These are phyloP conservation scores for Phytophthora capsici DNA, from an alignment of 352 stramenopile genomes.

Conservation along the genomic window DNA sequence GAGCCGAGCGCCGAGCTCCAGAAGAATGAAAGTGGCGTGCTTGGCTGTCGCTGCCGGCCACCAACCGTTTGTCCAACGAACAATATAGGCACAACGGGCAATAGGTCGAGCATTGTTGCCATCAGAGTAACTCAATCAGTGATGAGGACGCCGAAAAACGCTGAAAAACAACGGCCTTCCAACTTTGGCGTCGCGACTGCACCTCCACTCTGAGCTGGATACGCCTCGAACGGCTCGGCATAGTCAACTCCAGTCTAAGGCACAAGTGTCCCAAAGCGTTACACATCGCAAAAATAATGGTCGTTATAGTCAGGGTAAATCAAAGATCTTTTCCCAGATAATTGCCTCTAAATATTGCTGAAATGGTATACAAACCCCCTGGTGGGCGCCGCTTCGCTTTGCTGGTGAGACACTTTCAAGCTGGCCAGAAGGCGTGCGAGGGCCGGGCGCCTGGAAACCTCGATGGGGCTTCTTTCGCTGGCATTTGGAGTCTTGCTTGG, in stretches of 20 bases:
- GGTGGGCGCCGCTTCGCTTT: constrained; percentile 28
- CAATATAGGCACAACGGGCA: neutral
- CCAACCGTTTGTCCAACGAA: neutral
- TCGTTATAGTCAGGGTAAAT: constrained; percentile 14
- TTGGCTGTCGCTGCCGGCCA: neutral
- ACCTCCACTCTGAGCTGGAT: constrained; percentile 1
- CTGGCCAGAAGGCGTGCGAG: constrained; percentile 37
- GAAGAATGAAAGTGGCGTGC: constrained; percentile 22
- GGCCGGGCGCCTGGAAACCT: constrained; percentile 28
- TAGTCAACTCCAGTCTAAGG: constrained; percentile 39
- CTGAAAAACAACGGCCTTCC: no score
- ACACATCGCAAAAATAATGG: constrained; percentile 9
- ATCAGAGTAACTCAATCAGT: no score
- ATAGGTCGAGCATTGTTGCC: no score
- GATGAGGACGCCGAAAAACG: neutral
- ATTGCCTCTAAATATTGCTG: no score
- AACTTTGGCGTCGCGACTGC: neutral
- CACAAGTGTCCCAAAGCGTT: constrained; percentile 41
- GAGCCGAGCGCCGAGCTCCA: constrained; percentile 1
- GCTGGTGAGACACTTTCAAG: constrained; percentile 39
- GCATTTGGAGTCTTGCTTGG: constrained; percentile 41
- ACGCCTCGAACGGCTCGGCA: constrained; percentile 6
- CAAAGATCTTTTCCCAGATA: neutral
- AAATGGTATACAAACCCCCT: no score
- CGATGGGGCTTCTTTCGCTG: constrained; percentile 14